These are phyloP conservation scores for Leptodermis oblonga DNA, from an alignment of 257 asterid genomes.

Conservation along the genomic window DNA sequence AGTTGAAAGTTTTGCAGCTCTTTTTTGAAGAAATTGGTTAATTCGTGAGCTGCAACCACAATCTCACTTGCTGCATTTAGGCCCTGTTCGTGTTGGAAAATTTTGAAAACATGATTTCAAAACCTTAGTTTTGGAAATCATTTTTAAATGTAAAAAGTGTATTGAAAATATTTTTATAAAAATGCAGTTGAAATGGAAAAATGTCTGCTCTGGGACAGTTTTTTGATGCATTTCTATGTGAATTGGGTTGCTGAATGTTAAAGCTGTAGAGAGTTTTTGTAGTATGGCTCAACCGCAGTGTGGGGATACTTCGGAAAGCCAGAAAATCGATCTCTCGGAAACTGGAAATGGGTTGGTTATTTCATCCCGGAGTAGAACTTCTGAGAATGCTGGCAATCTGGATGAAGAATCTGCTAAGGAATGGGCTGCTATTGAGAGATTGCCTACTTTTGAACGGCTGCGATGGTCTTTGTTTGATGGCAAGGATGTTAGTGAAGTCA, in stretches of 20 bases:
- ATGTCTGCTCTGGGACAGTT: neutral
- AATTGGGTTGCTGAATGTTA: neutral
- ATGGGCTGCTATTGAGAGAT: conserved; percentile 33
- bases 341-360: conserved; percentile 26
- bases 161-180: too few species aligned
- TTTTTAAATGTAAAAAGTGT: too few species aligned
- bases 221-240: neutral
- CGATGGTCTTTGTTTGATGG: conserved; percentile 27
- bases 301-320: conserved; percentile 23
- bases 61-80: neutral
- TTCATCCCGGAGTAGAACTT: conserved; percentile 13
- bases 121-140: too few species aligned
- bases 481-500: conserved; percentile 18
- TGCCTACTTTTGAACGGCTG: conserved; percentile 25
- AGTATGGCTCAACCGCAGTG: conserved; percentile 24
- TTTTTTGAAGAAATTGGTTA: neutral
- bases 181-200: too few species aligned
- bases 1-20: neutral
- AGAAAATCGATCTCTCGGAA: conserved; percentile 22
- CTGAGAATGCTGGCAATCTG: conserved; percentile 1
- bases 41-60: neutral
- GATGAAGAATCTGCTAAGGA: conserved; percentile 17
- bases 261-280: neutral
- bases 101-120: too few species aligned
- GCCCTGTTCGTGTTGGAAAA: too few species aligned